phyloP scores from a whole-genome alignment of 2,329 filamentous ascomycete species.

The Lasiodiplodia theobromae region DNA sequence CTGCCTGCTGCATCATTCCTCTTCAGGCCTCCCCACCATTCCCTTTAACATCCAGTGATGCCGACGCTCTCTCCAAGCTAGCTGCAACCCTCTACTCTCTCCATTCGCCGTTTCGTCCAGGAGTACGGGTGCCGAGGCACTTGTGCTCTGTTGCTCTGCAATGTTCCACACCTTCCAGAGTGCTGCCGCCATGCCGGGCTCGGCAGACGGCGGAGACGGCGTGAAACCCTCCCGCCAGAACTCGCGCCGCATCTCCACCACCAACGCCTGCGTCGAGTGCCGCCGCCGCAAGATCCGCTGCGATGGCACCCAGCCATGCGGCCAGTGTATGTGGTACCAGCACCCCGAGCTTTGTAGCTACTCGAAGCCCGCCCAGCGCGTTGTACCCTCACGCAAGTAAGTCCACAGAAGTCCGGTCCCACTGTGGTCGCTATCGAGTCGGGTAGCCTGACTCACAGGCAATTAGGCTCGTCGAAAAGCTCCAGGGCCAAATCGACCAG shows the following conservation, averaged over 20 bases:
- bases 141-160: background rate
- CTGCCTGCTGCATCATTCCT: conserved; percentile 16
- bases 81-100: background rate
- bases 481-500: conserved; percentile 58
- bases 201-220: conserved; percentile 19
- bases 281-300: conserved; percentile 84
- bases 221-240: conserved; percentile 46
- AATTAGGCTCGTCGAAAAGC: conserved; percentile 64
- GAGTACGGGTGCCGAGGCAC: conserved; percentile 6
- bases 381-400: conserved; percentile 80
- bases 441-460: conserved; percentile 67
- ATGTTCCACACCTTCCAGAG: conserved; percentile 57
- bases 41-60: conserved; percentile 15
- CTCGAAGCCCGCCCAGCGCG: conserved; percentile 78
- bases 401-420: conserved; percentile 38
- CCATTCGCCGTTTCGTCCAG: background rate
- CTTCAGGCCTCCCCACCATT: background rate
- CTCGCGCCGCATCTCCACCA: conserved; percentile 56
- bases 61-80: background rate
- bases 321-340: conserved; percentile 82
- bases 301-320: conserved; percentile 81
- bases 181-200: conserved; percentile 28
- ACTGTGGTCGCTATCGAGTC: background rate
- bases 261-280: conserved; percentile 76
- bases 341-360: conserved; percentile 81